Conservation (phyloP, 805 yeast species). For the Wickerhamomyces queroliae region DNA sequence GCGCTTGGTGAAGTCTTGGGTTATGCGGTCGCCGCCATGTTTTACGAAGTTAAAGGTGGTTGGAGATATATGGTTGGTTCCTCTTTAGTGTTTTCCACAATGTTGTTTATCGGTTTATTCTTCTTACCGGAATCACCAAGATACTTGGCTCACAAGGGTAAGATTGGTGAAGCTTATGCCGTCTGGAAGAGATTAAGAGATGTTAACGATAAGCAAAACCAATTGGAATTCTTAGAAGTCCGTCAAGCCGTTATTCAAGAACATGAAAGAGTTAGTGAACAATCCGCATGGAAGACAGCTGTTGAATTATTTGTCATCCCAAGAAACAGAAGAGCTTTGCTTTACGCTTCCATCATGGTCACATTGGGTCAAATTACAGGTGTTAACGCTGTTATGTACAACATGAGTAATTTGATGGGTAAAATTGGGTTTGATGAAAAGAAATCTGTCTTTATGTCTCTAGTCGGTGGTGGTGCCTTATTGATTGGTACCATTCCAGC, state of each 20-base stretch:
- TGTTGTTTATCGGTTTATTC: slow-evolving; percentile 43
- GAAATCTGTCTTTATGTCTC: slow-evolving; percentile 56
- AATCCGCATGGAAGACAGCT: slow-evolving; percentile 33
- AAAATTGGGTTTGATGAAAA: slow-evolving; percentile 48
- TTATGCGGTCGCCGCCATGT: slow-evolving; percentile 57
- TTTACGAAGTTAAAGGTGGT: slow-evolving; percentile 47
- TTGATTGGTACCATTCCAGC: slow-evolving; percentile 65
- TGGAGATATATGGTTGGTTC: slow-evolving; percentile 68
- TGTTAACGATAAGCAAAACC: slow-evolving; percentile 32
- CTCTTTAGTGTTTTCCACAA: slow-evolving; percentile 50
- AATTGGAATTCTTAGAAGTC: slow-evolving; percentile 54
- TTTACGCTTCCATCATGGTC: slow-evolving; percentile 53
- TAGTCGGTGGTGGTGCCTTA: slow-evolving; percentile 63
- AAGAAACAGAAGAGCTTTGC: slow-evolving; percentile 56
- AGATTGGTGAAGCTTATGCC: slow-evolving; percentile 45
- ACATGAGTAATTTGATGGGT: slow-evolving; percentile 52
- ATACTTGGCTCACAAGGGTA: slow-evolving; percentile 43
- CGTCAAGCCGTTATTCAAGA: slow-evolving; percentile 45
- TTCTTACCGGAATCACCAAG: slow-evolving; percentile 61
- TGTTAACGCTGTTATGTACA: slow-evolving; percentile 61
- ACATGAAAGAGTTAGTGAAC: slow-evolving; percentile 30
- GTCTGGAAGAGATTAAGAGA: slow-evolving; percentile 55
- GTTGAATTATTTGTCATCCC: slow-evolving; percentile 48
- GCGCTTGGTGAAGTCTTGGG: slow-evolving; percentile 66
- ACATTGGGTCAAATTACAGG: slow-evolving; percentile 62